A percentile compares a stretch with the other conserved stretches of the same genome.
Evolutionary conservation across 768 basidiomycete genomes (phyloP).

Genomic region (Suillus ampliporus): DNA sequence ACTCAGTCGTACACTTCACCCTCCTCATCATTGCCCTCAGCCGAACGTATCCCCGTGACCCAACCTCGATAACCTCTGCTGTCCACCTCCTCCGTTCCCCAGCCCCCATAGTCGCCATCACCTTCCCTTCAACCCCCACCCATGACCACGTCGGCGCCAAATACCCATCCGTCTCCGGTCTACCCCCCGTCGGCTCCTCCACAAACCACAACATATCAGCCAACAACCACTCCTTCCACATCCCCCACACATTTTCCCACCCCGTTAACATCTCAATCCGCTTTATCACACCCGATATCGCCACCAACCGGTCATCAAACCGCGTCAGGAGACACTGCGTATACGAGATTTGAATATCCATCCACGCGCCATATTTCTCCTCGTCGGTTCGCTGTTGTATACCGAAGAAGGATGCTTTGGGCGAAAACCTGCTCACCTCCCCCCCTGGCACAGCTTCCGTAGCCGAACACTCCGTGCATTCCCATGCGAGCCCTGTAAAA

Average conservation of each 20-base stretch:
- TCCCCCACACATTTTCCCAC: slow-evolving; percentile 7
- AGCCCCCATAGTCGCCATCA: neutral
- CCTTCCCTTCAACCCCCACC: slow-evolving; percentile 5
- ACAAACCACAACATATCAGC: slow-evolving; percentile 8
- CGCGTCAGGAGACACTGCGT: slow-evolving; percentile 8
- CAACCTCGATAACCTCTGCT: slow-evolving; percentile 5
- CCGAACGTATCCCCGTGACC: slow-evolving; percentile 7
- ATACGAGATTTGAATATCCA: slow-evolving; percentile 2
- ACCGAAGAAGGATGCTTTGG: slow-evolving; percentile 10
- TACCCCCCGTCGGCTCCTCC: slow-evolving; percentile 3
- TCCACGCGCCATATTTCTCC: slow-evolving; percentile 9
- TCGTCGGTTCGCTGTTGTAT: slow-evolving; percentile 8
- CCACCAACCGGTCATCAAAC: slow-evolving; percentile 8
- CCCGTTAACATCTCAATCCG: slow-evolving; percentile 10
- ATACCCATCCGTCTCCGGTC: neutral
- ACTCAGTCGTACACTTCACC: slow-evolving; percentile 9
- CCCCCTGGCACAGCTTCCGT: slow-evolving; percentile 3
- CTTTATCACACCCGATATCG: slow-evolving; percentile 9
- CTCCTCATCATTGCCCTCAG: slow-evolving; percentile 7
- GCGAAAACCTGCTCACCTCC: slow-evolving; percentile 9
- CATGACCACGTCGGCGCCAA: slow-evolving; percentile 8
- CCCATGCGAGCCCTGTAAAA: slow-evolving; percentile 10
- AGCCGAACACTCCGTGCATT: slow-evolving; percentile 6
- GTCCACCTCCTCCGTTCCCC: neutral
- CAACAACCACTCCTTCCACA: slow-evolving; percentile 11